Evolutionary conservation across 768 basidiomycete genomes (phyloP).

Genomic region (Candolleomyces aberdarensis): DNA sequence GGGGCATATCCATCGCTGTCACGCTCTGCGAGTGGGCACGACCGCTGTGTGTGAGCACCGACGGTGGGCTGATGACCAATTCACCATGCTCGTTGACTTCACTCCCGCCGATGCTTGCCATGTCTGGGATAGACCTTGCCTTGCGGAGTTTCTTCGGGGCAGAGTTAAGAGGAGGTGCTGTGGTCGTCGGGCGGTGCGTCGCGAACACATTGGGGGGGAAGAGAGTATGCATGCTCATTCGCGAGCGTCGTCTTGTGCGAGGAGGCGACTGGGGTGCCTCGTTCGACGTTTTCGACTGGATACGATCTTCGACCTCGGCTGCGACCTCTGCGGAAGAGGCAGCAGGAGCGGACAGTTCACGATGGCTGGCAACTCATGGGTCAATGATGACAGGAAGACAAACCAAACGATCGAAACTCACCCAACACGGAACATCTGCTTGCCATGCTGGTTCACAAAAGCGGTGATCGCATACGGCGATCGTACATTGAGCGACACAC

Average conservation of each 20-base stretch:
- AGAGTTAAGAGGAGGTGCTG: constrained; percentile 24
- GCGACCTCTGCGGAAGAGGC: constrained; percentile 47
- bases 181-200: constrained; percentile 32
- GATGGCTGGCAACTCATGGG: constrained; percentile 39
- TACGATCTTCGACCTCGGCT: constrained; percentile 47
- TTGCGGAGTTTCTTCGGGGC: constrained; percentile 61
- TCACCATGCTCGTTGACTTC: constrained; percentile 20
- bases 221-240: constrained; percentile 59
- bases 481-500: constrained; percentile 62
- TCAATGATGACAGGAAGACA: not conserved
- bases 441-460: constrained; percentile 78
- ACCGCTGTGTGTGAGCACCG: constrained; percentile 33
- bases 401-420: constrained; percentile 32
- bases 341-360: constrained; percentile 60
- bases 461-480: constrained; percentile 85
- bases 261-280: constrained; percentile 40
- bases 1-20: constrained; percentile 63
- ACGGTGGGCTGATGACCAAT: constrained; percentile 15
- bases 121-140: constrained; percentile 72
- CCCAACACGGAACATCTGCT: constrained; percentile 76
- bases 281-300: constrained; percentile 28
- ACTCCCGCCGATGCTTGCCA: constrained; percentile 26
- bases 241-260: constrained; percentile 48
- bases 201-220: constrained; percentile 50
- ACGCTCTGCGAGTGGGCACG: constrained; percentile 79